Conservation (phyloP, 163 green algal genomes). For the Volvox carteri region DNA sequence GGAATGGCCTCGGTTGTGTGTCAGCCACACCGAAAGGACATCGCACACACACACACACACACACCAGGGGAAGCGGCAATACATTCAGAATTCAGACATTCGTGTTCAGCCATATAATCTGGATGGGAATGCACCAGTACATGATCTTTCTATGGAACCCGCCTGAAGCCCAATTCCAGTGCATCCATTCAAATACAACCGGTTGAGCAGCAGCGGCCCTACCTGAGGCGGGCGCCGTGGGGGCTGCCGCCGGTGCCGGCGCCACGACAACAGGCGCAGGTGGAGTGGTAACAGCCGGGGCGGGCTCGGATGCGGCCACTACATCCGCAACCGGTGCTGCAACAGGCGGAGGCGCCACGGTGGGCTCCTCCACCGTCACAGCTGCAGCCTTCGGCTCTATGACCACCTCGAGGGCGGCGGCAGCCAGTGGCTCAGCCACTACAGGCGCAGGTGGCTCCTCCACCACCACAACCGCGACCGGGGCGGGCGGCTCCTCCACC, state of each 20-base stretch:
- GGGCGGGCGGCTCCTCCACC: neutral
- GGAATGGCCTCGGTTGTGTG: too few relatives aligned
- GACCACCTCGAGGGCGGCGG: neutral
- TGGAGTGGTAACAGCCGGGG: neutral
- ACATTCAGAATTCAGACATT: neutral
- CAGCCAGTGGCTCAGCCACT: neutral
- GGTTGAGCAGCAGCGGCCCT: neutral
- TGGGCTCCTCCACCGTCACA: neutral
- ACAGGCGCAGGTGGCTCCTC: neutral
- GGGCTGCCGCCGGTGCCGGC: neutral
- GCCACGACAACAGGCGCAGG: neutral
- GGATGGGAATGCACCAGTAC: too few relatives aligned
- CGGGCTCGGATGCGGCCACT: constrained; percentile 5
- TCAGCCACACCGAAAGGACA: too few relatives aligned
- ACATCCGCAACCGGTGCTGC: neutral
- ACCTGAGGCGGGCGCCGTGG: neutral
- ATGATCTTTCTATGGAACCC: too few relatives aligned
- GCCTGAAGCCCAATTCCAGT: too few relatives aligned
- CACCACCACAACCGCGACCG: neutral
- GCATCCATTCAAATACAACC: too few relatives aligned
- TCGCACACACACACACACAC: too few relatives aligned
- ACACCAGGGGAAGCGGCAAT: neutral
- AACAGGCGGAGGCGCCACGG: neutral
- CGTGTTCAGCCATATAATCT: too few relatives aligned
- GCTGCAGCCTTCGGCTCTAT: neutral